Evolutionary conservation across 1,284 basidiomycete species (phyloP).

Genomic region (Wallemia mellicola): DNA sequence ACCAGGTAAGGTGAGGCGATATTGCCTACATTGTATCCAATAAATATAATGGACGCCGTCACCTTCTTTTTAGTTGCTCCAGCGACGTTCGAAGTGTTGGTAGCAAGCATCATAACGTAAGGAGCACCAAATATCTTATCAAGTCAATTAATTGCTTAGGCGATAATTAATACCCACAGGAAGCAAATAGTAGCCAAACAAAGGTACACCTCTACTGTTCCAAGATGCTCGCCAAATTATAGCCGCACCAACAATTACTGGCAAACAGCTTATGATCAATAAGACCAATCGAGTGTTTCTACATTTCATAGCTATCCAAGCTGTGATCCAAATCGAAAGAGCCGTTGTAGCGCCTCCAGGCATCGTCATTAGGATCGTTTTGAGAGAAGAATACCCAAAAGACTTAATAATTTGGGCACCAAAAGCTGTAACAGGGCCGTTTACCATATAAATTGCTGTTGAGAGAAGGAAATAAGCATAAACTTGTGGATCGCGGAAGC

Average conservation of each 20-base stretch:
- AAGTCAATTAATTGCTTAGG: too few species aligned
- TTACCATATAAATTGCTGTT: constrained; percentile 13
- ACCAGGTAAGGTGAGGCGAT: constrained; percentile 10
- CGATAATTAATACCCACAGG: too few species aligned
- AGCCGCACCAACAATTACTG: constrained; percentile 11
- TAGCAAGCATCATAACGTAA: constrained; percentile 12
- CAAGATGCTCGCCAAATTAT: constrained; percentile 13
- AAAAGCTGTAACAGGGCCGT: constrained; percentile 14
- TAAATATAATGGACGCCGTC: constrained; percentile 10
- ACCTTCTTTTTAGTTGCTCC: constrained; percentile 13
- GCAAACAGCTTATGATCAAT: constrained; percentile 11
- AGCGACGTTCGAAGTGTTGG: constrained; percentile 11
- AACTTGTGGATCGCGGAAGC: constrained; percentile 11
- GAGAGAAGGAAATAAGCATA: constrained; percentile 10
- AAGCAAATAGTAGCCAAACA: constrained; percentile 10
- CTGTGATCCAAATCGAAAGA: constrained; percentile 13
- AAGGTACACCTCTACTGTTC: constrained; percentile 9
- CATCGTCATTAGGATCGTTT: constrained; percentile 9
- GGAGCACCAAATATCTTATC: constrained; percentile 14
- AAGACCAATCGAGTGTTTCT: constrained; percentile 9
- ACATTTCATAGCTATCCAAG: constrained; percentile 8
- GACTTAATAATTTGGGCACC: constrained; percentile 10
- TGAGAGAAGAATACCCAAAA: constrained; percentile 11
- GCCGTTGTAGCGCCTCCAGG: constrained; percentile 9
- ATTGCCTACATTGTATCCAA: constrained; percentile 12